Base-by-base conservation (phyloP, 495 filamentous ascomycete species). In the Umbilicaria muhlenbergii region DNA sequence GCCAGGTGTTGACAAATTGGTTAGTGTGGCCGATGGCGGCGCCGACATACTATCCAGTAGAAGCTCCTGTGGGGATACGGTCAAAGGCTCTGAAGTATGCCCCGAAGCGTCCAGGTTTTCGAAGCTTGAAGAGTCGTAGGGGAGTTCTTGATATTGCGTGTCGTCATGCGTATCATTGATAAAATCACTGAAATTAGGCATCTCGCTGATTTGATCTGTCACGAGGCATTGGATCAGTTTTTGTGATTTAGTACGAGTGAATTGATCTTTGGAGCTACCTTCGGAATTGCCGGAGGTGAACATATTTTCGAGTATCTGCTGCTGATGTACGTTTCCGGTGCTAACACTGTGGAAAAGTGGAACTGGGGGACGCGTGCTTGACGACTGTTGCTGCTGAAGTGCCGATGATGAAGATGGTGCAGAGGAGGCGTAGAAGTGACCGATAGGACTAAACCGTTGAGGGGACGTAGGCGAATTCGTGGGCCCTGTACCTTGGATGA, bases 41-140 rank as follows among this genome's bases (percentile, higher is more conserved):
- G 85, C 77, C 43, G 86, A 91, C 53, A 69, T 64, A 14, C 70
- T 66, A 47, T 86, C 81, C 48, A 82, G 61, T 56, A 86, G 70
- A 36, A 94, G 64, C 51, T 94, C 86, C 58, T 80, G 77, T 12
- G 89, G 89, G 43, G 89, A 96, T 38, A 96, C 71, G 15, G 88
- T 93, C 54, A 55, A 36, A 8, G 58, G 58, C 40, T 48, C 54
- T 34, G 38, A 43, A 11, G 55, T 51, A 42, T 56, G 40, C 36
- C 42, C 39, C 31, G 51, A 36, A 40, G 8, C 24, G 8, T 28
- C 24, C 5, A 10, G 8, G 24, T 5, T 28, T 28, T 28, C 24
- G 24, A 28, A 28, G 24, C 8, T 10, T 28, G 24, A 1, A 28
- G 24, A 28, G 24, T 28, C 24, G 24, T 6, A 10, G 1, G 24